Evolutionary conservation across 352 stramenopile genomes (phyloP), one percentile per base, ranked within the genome.

Genomic region (Pythium folliculosum): DNA sequence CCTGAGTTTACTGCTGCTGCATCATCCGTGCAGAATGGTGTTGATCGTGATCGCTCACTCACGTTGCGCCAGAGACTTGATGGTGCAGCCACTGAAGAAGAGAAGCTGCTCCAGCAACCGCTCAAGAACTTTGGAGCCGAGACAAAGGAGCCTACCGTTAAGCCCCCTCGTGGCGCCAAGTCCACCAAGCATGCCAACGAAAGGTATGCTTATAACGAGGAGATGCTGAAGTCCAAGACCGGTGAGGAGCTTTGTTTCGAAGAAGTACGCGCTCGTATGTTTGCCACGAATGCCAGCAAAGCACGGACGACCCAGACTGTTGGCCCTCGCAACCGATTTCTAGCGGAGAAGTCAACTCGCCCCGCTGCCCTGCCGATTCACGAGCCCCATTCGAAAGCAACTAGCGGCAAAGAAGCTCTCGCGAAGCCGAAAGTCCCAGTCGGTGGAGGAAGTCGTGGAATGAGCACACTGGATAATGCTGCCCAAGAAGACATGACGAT

Each of bases 401-500:
- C 16, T 12, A 23, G 10, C 14, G 14, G 9, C 5, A 6, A 12
- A 25, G 8, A 37, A 10, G 10, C 48, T 17, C 1, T 32, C 6
- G 23, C 37, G 48, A 47, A n/a, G 40, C 6, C 45, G n/a, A 13
- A 27, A 27, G n/a, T 30, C 10, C 16, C 19, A 52, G n/a, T 30
- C 25, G 9, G 8, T n/a, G 45, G 2, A 5, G 10, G n/a, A 52
- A 52, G 48, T 43, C 25, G 53, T 6, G 19, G 27, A n/a, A 23
- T 60, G 23, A 54, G 49, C 8, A 65, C 56, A 45, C 44, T 77
- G 9, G 65, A 80, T 25, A 71, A 74, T 30, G 77, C 75, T 37
- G 83, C 77, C 5, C 80, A 91, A 78, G 86, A 96, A 67, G 86
- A 96, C 61, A 86, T 96, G 77, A 96, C 88, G 17, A 94, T 96